These are phyloP conservation scores for Houttuynia cordata DNA, from an alignment of 164 flowering plant species.

Conservation along the genomic window DNA sequence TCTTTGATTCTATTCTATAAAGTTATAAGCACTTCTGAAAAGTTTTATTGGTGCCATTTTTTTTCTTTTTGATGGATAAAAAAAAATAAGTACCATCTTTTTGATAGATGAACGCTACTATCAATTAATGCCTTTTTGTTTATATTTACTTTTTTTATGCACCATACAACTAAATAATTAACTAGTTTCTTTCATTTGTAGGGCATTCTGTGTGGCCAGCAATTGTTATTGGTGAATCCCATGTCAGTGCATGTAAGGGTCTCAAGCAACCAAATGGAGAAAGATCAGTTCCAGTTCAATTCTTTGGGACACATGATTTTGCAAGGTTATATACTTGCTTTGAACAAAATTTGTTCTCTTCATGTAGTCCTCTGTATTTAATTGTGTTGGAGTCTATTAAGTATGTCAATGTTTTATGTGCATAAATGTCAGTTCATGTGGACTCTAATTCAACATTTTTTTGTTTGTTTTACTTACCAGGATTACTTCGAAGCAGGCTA, in stretches of 20 bases:
- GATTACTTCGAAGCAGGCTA: constrained; percentile 54
- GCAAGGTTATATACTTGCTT: constrained; percentile 52
- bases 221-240: constrained; percentile 59
- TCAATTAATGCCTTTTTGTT: too few species aligned
- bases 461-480: constrained; percentile 23
- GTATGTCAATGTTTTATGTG: not conserved
- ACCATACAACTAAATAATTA: not conserved
- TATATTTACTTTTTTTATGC: not conserved
- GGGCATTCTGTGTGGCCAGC: constrained; percentile 99
- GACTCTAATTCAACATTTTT: not conserved
- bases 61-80: too few species aligned
- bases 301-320: constrained; percentile 97
- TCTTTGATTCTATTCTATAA: too few species aligned
- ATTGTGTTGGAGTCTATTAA: not conserved
- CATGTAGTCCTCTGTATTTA: too few species aligned
- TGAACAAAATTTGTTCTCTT: too few species aligned
- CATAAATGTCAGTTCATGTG: constrained; percentile 1
- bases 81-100: too few species aligned
- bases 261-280: constrained; percentile 33
- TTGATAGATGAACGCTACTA: too few species aligned
- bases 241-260: constrained; percentile 28
- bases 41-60: too few species aligned
- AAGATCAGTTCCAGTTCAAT: constrained; percentile 74
- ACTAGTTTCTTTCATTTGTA: constrained; percentile 14
- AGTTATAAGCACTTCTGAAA: too few species aligned